Conservation (phyloP, 331 rosid genomes). For the Stylosanthes scabra region DNA sequence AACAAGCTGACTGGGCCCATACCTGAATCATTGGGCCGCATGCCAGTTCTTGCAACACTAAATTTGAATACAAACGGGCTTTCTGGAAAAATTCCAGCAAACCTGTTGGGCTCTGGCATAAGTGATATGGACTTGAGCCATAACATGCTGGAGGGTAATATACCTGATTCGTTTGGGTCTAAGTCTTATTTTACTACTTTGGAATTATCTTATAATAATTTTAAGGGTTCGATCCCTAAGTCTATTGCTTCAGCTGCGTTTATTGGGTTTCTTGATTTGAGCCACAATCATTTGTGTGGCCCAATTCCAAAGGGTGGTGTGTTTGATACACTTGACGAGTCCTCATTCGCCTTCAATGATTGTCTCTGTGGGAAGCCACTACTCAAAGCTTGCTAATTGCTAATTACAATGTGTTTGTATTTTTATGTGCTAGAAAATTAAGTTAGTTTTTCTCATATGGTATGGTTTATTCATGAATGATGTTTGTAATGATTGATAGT, state of each 20-base stretch:
- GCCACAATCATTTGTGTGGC: constrained; percentile 84
- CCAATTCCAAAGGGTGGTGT: constrained; percentile 59
- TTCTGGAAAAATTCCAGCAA: constrained; percentile 56
- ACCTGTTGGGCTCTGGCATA: constrained; percentile 58
- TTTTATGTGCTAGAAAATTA: background rate
- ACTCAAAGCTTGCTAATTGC: constrained; percentile 57
- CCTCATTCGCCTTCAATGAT: constrained; percentile 69
- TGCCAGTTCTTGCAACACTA: constrained; percentile 64
- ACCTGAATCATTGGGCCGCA: constrained; percentile 60
- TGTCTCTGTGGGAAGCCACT: constrained; percentile 93
- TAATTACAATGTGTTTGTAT: background rate
- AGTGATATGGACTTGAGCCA: constrained; percentile 67
- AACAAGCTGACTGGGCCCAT: constrained; percentile 66
- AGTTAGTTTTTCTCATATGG: too few species aligned
- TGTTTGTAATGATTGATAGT: too few species aligned
- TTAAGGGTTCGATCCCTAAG: constrained; percentile 65
- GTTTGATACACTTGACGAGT: constrained; percentile 66
- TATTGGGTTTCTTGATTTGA: constrained; percentile 77
- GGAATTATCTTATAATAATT: constrained; percentile 65
- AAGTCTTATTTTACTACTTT: constrained; percentile 68
- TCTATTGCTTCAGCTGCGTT: constrained; percentile 60
- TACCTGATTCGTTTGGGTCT: constrained; percentile 63
- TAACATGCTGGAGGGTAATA: constrained; percentile 51
- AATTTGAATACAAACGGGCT: constrained; percentile 67
- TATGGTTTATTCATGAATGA: too few species aligned